Base-by-base conservation (phyloP, 78 protist genomes). In the Planoprotostelium fungivorum region DNA sequence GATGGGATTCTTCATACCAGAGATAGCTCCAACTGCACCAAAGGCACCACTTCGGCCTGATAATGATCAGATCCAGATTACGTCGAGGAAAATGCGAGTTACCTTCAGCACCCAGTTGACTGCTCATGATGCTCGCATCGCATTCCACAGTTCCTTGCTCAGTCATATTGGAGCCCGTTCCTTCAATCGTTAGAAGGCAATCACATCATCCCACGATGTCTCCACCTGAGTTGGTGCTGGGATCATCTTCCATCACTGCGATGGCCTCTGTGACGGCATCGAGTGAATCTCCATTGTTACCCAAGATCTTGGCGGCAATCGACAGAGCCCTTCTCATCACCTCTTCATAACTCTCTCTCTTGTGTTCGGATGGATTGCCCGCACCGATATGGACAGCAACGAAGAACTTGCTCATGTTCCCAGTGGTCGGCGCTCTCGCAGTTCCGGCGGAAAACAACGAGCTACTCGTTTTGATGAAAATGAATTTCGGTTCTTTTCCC, bases 1-100 rank as follows among this genome's bases (percentile, higher is more conserved):
- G 83, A 93, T 90, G 34, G 95, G 95, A 90, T 93, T 93, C n/a
- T n/a, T 35, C 1, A 93, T 83, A 35, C 95, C 95, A 85, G 38
- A 73, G 29, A 89, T 85, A 29, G 94, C 91, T 0, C 94, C 94
- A 29, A 92, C 94, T 5, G 93, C 94, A 31, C 89, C 83, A 91
- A 91, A 92, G 23, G 38, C 29, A 0, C 92, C 92, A 63, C 91
- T 91, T 37, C 92, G 90, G 90, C 94, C 89, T 38, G 39, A 38
- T 63, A 5, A 16, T 51, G 31, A 51, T 51, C 73, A 51, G 73
- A 51, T n/a, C 73, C 16, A 25, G 73, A 51, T 51, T 5, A 51
- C 16, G 5, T 51, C 73, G 29, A 35, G 37, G 85, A 88, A 88
- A 88, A 84, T 91, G 35, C 29, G 38, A 84, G 63, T 38, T 5